Conservation (phyloP, 2,329 filamentous ascomycete species). For the Leptographium radiaticola region DNA sequence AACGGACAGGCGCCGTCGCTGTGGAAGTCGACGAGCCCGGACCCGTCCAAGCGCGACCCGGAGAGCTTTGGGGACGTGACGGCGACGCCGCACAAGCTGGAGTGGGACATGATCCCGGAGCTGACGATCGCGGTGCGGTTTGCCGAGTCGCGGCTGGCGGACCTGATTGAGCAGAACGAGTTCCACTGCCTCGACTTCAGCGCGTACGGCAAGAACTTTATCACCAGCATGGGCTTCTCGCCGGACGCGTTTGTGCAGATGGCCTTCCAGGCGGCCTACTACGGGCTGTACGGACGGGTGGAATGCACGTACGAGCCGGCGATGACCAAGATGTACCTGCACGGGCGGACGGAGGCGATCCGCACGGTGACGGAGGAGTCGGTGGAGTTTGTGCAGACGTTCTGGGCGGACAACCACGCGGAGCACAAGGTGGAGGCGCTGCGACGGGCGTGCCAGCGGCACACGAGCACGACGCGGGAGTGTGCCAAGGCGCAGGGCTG, state of each 20-base stretch:
- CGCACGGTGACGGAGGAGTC: constrained; percentile 73
- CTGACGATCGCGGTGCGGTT: constrained; percentile 85
- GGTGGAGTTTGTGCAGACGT: constrained; percentile 79
- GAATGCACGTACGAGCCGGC: constrained; percentile 96
- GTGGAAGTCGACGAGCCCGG: constrained; percentile 82
- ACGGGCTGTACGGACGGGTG: constrained; percentile 83
- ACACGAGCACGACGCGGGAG: constrained; percentile 65
- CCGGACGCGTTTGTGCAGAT: constrained; percentile 97
- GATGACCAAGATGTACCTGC: constrained; percentile 91
- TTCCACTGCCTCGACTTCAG: constrained; percentile 84
- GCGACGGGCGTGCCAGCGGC: constrained; percentile 69
- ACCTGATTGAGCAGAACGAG: constrained; percentile 93
- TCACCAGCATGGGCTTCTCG: constrained; percentile 92
- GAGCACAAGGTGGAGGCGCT: constrained; percentile 77
- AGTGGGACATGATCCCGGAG: constrained; percentile 95
- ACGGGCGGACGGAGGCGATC: constrained; percentile 90
- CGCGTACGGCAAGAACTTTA: constrained; percentile 92
- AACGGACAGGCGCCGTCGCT: constrained; percentile 85
- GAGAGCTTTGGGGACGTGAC: constrained; percentile 85
- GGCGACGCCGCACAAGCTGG: constrained; percentile 87
- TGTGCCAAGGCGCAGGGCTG: constrained; percentile 85
- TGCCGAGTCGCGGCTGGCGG: constrained; percentile 84
- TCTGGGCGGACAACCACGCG: constrained; percentile 84
- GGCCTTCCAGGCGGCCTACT: constrained; percentile 97
- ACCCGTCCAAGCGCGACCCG: constrained; percentile 84